Evolutionary conservation across 2,329 filamentous ascomycete species (phyloP).

Genomic region (Monosporascus sp.): DNA sequence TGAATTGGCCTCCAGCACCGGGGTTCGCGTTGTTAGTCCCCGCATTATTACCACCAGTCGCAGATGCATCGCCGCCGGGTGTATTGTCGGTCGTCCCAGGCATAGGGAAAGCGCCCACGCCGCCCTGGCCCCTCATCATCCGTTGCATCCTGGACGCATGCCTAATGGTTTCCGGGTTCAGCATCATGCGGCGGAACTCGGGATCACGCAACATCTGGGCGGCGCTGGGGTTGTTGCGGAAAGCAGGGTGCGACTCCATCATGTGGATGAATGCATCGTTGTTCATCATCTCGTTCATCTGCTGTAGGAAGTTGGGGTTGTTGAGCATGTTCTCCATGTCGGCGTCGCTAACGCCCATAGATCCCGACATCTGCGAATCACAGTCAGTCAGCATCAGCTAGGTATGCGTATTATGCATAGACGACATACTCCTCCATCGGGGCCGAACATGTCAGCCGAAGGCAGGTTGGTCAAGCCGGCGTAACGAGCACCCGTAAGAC

Average conservation of each 20-base stretch:
- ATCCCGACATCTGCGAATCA: constrained; percentile 73
- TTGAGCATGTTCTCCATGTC: constrained; percentile 79
- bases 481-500: constrained; percentile 86
- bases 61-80: constrained; percentile 40
- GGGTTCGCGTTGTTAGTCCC: constrained; percentile 32
- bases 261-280: constrained; percentile 94
- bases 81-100: constrained; percentile 89
- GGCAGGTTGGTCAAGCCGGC: constrained; percentile 88
- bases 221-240: constrained; percentile 51
- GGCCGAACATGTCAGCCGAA: constrained; percentile 82
- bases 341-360: constrained; percentile 64
- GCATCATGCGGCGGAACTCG: constrained; percentile 86
- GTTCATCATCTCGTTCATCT: constrained; percentile 90
- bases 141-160: constrained; percentile 80
- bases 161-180: constrained; percentile 78
- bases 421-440: constrained; percentile 80
- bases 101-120: constrained; percentile 68
- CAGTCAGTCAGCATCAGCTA: constrained; percentile 18
- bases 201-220: constrained; percentile 41
- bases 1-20: constrained; percentile 27
- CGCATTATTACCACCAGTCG: constrained; percentile 16
- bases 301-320: constrained; percentile 79
- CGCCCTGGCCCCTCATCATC: constrained; percentile 51
- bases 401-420: not conserved
- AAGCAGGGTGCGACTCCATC: constrained; percentile 85